These are phyloP conservation scores for Tilletiaria anomala DNA, from an alignment of 1,284 basidiomycete genomes.

Conservation along the genomic window DNA sequence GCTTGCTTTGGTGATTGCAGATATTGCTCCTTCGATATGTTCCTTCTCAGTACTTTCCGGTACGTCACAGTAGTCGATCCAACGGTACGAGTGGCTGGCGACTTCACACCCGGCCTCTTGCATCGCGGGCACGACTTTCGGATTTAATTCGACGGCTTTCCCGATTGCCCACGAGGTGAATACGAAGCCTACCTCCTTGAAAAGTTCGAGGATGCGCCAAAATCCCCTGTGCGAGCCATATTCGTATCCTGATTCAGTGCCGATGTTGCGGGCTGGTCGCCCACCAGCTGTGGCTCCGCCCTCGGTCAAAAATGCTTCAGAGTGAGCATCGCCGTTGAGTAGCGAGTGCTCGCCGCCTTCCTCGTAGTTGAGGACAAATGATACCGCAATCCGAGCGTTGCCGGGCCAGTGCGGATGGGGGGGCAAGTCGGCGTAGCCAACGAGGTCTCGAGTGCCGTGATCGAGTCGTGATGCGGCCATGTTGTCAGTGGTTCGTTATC, in stretches of 20 bases:
- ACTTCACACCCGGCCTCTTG: constrained; percentile 39
- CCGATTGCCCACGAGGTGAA: constrained; percentile 41
- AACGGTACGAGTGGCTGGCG: constrained; percentile 39
- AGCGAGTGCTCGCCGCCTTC: constrained; percentile 40
- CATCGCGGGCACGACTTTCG: constrained; percentile 30
- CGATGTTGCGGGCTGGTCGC: constrained; percentile 28
- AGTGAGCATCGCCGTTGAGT: constrained; percentile 32
- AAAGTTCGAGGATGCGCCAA: constrained; percentile 39
- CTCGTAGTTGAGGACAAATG: constrained; percentile 42
- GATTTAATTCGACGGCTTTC: constrained; percentile 39
- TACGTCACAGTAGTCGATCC: constrained; percentile 37
- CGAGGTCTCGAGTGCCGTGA: constrained; percentile 23
- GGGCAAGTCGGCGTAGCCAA: constrained; percentile 39
- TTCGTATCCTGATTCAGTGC: constrained; percentile 40
- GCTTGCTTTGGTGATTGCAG: constrained; percentile 32
- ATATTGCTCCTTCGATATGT: constrained; percentile 36
- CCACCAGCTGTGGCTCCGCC: constrained; percentile 24
- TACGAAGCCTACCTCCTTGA: constrained; percentile 28
- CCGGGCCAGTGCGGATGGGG: constrained; percentile 41
- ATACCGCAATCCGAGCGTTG: constrained; percentile 38
- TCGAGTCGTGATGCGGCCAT: constrained; percentile 20
- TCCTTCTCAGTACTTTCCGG: constrained; percentile 31
- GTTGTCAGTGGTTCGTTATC: too few relatives aligned
- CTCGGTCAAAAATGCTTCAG: constrained; percentile 37
- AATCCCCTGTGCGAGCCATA: constrained; percentile 41